Evolutionary conservation across 441 rosid genomes (phyloP), one percentile per base, ranked within the genome.

Genomic region (Populus hybrid): DNA sequence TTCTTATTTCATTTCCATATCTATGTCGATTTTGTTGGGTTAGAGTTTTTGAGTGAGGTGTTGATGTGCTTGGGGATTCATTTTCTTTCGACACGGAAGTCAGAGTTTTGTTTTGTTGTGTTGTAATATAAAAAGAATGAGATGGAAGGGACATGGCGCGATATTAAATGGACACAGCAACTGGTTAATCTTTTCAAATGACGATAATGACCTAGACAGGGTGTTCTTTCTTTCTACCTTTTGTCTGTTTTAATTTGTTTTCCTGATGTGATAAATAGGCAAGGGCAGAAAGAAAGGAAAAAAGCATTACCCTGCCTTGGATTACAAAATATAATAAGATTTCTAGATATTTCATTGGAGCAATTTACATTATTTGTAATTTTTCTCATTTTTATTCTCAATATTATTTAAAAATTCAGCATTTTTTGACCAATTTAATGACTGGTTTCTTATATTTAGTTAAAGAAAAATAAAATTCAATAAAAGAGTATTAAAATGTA

Each of bases 81-180:
- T 14, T 16, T 10, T 40, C 6, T 24, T 28, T 16, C 21, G 0
- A 2, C 30, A 3, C 24, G 1, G 30, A 21, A 1, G 73, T 9
- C 24, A 36, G 21, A 59, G 16, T 50, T 32, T 28, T 10, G 40
- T 4, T 21, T 32, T 11, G 26, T 38, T 16, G 67, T 46, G 76
- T 34, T 50, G 20, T 50, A 16, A 50, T 50, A 16, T 24, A 24
- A 4, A 79, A 76, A 72, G 75, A 75, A 30, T 71, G 78, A 57
- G 79, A 79, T 42, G 83, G 83, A 75, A 75, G 78, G 69, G 82
- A 81, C 83, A 82, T 83, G 90, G 92, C 91, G 89, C 87, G 87
- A 89, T 78, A 83, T 70, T 91, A 86, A 88, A 86, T 84, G 90
- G 75, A 75, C 67, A 59, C 85, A 32, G n/a, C 57, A 14, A 50